Conservation (phyloP, 2,329 filamentous ascomycete genomes). For the Stachybotrys chlorohalonatus region DNA sequence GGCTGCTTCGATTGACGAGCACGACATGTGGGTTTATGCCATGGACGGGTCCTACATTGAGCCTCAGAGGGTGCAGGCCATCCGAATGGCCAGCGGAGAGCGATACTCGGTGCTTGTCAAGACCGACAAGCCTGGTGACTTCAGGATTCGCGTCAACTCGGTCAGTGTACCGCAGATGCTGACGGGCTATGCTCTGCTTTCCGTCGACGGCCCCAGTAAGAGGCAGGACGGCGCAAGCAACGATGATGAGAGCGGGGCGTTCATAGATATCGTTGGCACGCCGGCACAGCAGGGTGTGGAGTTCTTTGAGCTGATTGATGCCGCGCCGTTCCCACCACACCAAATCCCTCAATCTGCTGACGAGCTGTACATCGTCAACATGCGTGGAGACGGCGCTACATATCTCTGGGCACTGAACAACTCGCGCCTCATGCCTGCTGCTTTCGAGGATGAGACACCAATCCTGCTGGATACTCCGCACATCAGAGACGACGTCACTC, state of each 20-base stretch:
- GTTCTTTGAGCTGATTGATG: constrained; percentile 31
- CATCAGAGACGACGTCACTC: constrained; percentile 33
- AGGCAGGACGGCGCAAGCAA: too few relatives aligned
- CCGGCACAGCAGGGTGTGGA: constrained; percentile 29
- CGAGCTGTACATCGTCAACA: constrained; percentile 32
- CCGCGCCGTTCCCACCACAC: constrained; percentile 38
- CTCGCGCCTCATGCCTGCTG: constrained; percentile 28
- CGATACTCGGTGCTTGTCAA: constrained; percentile 42
- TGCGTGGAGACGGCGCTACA: constrained; percentile 29
- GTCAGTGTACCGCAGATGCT: constrained; percentile 43
- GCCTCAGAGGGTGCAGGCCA: constrained; percentile 38
- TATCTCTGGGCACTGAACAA: constrained; percentile 46
- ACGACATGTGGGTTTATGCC: constrained; percentile 43
- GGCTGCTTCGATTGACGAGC: constrained; percentile 40
- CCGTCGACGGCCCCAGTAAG: constrained; percentile 12
- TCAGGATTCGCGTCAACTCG: constrained; percentile 44
- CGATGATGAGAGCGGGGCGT: constrained; percentile 22
- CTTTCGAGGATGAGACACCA: constrained; percentile 27
- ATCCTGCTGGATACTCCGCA: constrained; percentile 33
- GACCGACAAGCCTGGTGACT: constrained; percentile 37
- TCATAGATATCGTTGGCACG: constrained; percentile 39
- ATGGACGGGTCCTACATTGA: constrained; percentile 46
- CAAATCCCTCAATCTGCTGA: constrained; percentile 32
- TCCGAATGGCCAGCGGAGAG: constrained; percentile 39
- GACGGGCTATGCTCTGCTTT: constrained; percentile 39